Percentiles rank a stretch among this genome's conserved stretches.
Evolutionary conservation across 1,284 basidiomycete genomes (phyloP).

Genomic region (Ceratobasidium sp.): DNA sequence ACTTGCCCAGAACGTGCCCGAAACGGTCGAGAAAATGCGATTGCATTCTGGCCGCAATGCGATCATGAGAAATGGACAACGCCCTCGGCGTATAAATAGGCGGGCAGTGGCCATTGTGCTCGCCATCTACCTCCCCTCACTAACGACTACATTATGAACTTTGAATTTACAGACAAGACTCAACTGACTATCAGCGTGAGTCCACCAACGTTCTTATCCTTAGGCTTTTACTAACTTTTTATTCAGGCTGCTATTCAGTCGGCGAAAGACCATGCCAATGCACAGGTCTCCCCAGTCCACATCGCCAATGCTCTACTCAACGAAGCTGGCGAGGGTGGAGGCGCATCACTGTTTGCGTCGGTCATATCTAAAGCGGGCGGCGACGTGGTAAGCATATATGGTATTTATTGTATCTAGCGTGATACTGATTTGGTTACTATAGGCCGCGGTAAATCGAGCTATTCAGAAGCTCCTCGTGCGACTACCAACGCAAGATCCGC

Average conservation of each 20-base stretch:
- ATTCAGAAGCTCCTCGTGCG: slow-evolving; percentile 77
- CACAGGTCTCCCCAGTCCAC: slow-evolving; percentile 82
- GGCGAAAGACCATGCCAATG: slow-evolving; percentile 83
- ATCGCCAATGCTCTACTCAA: slow-evolving; percentile 80
- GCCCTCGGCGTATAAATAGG: slow-evolving; percentile 4
- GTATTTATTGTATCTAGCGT: neutral
- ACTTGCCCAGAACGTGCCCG: neutral
- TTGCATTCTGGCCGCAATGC: slow-evolving; percentile 17
- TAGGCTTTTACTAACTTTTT: neutral
- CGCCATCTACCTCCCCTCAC: neutral
- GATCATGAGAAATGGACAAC: neutral
- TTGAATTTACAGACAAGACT: slow-evolving; percentile 85
- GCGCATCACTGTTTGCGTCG: slow-evolving; percentile 72
- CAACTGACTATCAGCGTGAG: slow-evolving; percentile 63
- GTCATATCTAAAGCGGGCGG: slow-evolving; percentile 82
- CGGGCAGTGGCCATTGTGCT: neutral
- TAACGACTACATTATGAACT: slow-evolving; percentile 52
- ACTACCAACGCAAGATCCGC: slow-evolving; percentile 83
- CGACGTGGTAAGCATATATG: slow-evolving; percentile 66
- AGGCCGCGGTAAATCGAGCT: slow-evolving; percentile 69
- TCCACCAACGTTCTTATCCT: slow-evolving; percentile 43
- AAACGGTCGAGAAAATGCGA: slow-evolving; percentile 36
- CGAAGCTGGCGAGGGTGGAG: slow-evolving; percentile 58
- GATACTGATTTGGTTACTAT: slow-evolving; percentile 6
- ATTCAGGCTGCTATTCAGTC: slow-evolving; percentile 71